Conservation (phyloP, 2,329 filamentous ascomycete genomes). For the Colletotrichum sp. region DNA sequence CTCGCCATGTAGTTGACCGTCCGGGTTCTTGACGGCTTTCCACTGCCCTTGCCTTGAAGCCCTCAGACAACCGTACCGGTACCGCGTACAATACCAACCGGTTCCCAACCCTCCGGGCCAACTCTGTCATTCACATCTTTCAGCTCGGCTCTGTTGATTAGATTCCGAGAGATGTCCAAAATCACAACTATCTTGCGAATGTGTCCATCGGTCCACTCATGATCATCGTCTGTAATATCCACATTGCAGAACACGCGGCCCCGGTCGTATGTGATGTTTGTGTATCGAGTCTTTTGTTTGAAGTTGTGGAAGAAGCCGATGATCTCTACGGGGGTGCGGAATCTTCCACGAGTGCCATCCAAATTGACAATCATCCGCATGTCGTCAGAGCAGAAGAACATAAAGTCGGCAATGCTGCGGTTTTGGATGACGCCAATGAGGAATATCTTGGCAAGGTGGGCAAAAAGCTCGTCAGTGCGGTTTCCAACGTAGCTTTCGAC, state of each 20-base stretch:
- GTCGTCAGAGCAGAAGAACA: no score
- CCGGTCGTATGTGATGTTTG: background rate
- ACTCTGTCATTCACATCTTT: fast-evolving
- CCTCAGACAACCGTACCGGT: fast-evolving
- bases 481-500: background rate
- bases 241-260: background rate
- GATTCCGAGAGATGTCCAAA: fast-evolving
- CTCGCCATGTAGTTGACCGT: fast-evolving
- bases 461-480: background rate
- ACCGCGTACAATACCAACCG: fast-evolving
- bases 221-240: background rate
- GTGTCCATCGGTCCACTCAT: background rate
- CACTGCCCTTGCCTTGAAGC: background rate
- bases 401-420: no score
- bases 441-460: background rate
- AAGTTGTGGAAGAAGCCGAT: fast-evolving
- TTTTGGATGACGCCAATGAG: background rate
- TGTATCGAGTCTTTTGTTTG: background rate
- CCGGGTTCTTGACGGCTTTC: background rate
- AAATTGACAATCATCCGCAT: background rate
- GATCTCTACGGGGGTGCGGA: fast-evolving
- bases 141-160: background rate
- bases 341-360: fast-evolving
- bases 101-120: background rate
- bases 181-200: fast-evolving